Evolutionary conservation across 768 basidiomycete genomes (phyloP), one percentile per base, ranked within the genome.

Genomic region (Leccinum arenicola): DNA sequence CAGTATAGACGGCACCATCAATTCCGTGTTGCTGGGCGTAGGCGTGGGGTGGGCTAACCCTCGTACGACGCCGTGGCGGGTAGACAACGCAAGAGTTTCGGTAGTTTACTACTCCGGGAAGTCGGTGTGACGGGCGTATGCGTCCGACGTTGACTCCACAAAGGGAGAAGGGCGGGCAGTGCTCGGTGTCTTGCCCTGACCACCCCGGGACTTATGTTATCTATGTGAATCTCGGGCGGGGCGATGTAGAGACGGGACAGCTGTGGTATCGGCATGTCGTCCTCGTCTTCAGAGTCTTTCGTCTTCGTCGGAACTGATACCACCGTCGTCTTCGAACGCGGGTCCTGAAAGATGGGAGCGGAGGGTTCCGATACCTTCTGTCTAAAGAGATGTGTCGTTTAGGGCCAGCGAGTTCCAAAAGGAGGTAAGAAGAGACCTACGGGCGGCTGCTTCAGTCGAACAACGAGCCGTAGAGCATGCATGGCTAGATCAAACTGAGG

Each of bases 331-430:
- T 68, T 88, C 82, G 62, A 83, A 84, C 23, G 78, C 81, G 3
- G 83, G 83, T 7, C 78, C 80, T 4, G 61, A 69, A 19, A 83
- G 76, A 68, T 84, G 76, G 3, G 86, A 88, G 29, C 88, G 87
- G 25, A 91, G 76, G 3, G 93, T 95, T 54, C 93, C 93, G 27
- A 94, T 85, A 23, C 92, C 90, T 73, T 91, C 86, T 10, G 91
- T 93, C 92, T 95, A 52, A 1, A 40, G 33, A 5, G 23, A 55
- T 27, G 51, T 52, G 27, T 33, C 17, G 3, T 25, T 59, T 7
- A 54, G 19, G 33, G 11, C 12, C 3, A 31, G 6, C 15, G 6
- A 33, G 17, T 25, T 49, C 15, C 23, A 43, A 40, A 49, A 55
- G 3, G 21, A 2, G 0, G 31, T 40, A 60, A 31, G n/a, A 27